Percentiles rank a stretch among this genome's conserved stretches.
These are phyloP conservation scores for Amaranthus hypochondriacus DNA, from an alignment of 148 eudicot species.

Conservation along the genomic window DNA sequence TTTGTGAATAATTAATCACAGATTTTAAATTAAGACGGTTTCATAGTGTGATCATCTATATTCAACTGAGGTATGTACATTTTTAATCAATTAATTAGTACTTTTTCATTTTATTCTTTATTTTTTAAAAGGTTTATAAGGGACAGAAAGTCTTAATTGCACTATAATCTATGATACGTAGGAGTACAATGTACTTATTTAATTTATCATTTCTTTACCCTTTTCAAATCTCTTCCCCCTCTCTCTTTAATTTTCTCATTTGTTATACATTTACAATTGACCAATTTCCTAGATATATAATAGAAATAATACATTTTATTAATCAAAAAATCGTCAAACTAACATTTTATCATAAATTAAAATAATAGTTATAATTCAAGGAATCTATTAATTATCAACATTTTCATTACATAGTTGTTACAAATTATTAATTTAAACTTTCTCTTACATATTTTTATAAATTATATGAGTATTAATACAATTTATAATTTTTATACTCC, in stretches of 20 bases:
- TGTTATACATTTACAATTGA: neutral
- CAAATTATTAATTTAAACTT: too few species aligned
- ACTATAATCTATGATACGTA: constrained; percentile 16
- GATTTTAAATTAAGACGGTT: too few species aligned
- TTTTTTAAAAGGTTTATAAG: constrained; percentile 10
- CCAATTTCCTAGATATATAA: too few species aligned
- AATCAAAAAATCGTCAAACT: too few species aligned
- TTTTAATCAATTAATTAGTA: neutral
- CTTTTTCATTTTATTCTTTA: neutral
- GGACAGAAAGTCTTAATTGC: constrained; percentile 30
- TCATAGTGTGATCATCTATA: too few species aligned
- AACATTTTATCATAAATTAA: too few species aligned
- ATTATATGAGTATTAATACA: too few species aligned
- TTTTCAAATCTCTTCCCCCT: neutral
- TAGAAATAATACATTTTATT: too few species aligned
- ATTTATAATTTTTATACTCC: neutral
- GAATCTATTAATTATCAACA: neutral
- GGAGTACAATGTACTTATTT: constrained; percentile 6
- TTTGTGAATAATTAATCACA: too few species aligned
- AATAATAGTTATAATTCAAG: neutral
- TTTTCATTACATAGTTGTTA: neutral
- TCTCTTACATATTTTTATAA: too few species aligned
- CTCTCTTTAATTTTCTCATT: neutral
- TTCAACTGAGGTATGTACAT: too few species aligned
- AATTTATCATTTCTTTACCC: neutral